Evolutionary conservation across 1,284 basidiomycete species (phyloP).

Genomic region (Pulveroboletus sp.): DNA sequence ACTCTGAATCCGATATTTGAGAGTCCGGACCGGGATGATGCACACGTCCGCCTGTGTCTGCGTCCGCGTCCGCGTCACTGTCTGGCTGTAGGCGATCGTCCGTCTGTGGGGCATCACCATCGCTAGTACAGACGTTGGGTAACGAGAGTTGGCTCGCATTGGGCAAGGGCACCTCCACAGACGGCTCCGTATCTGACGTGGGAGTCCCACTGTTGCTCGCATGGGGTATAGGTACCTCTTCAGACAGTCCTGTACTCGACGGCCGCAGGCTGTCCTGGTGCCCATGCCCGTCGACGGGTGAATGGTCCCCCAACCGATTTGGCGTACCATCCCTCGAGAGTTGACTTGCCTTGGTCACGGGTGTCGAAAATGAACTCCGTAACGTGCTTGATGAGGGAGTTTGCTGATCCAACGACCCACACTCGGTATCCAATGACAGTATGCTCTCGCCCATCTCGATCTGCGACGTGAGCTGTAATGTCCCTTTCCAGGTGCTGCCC

Average conservation of each 20-base stretch:
- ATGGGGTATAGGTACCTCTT: too few species aligned
- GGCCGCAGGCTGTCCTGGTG: too few species aligned
- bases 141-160: background rate
- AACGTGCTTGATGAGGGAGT: background rate
- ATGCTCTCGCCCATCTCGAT: slow-evolving; percentile 5
- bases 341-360: background rate
- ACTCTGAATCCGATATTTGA: background rate
- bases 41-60: background rate
- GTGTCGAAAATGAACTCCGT: background rate
- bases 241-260: too few species aligned
- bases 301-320: background rate
- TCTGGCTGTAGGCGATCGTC: background rate
- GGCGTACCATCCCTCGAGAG: too few species aligned
- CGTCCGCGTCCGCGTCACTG: too few species aligned
- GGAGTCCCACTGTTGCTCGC: too few species aligned
- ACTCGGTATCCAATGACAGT: slow-evolving; percentile 2
- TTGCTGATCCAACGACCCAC: background rate
- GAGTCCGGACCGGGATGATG: background rate
- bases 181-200: background rate
- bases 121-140: background rate
- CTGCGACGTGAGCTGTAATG: slow-evolving; percentile 9
- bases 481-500: slow-evolving; percentile 1
- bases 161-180: background rate
- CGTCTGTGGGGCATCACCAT: background rate
- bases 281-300: background rate